Evolutionary conservation across 2,329 filamentous ascomycete genomes (phyloP).

Genomic region (Verticillium zaregamsianum): DNA sequence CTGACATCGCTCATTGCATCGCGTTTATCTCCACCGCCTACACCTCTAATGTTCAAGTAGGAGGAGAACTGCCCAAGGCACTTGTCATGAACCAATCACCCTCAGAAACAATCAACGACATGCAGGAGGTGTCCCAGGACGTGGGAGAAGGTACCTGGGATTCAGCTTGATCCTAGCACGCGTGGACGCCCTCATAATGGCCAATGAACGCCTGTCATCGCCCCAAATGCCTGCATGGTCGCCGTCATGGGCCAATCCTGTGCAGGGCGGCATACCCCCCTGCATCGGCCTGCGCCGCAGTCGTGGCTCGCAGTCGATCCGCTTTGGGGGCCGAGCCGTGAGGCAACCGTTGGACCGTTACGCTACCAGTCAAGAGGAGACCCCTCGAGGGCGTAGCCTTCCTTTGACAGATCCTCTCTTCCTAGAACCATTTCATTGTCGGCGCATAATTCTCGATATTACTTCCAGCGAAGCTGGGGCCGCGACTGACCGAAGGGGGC

Average conservation of each 20-base stretch:
- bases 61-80: not conserved
- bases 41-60: not conserved
- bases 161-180: not conserved
- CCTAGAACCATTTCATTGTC: not conserved
- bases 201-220: slow-evolving; percentile 9
- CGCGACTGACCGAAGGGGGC: not conserved
- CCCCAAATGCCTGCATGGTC: slow-evolving; percentile 7
- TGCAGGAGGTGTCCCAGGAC: slow-evolving; percentile 6
- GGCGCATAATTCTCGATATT: not conserved
- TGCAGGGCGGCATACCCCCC: not conserved
- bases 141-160: slow-evolving; percentile 2
- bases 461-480: not conserved
- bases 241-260: slow-evolving; percentile 13
- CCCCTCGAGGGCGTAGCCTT: not conserved
- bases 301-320: slow-evolving; percentile 9
- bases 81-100: slow-evolving; percentile 9
- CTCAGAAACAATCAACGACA: slow-evolving; percentile 1
- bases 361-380: slow-evolving; percentile 1
- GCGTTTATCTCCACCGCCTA: not conserved
- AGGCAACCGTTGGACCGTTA: slow-evolving; percentile 1
- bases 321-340: slow-evolving; percentile 10
- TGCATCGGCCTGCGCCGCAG: slow-evolving; percentile 1
- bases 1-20: not conserved
- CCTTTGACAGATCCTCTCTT: not conserved
- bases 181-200: not conserved